Base-by-base conservation (phyloP, 371 early-diverging fungal genomes). In the Mucor indicus region DNA sequence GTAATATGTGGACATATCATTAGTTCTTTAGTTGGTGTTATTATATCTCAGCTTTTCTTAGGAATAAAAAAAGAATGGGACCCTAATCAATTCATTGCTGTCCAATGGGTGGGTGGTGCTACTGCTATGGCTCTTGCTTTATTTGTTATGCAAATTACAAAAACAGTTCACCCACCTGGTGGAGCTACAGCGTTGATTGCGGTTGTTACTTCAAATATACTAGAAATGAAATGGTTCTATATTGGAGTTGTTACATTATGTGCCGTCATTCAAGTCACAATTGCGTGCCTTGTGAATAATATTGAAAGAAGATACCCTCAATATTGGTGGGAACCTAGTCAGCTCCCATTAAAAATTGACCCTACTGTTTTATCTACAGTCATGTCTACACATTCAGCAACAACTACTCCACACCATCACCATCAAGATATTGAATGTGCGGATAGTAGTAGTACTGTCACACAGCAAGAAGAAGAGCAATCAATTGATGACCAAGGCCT, bases 161-260 rank as follows among this genome's bases (percentile, higher is more conserved):
- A 77, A 29, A 85, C 83, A 1, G 76, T 86, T 6, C 89, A 91
- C 39, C 90, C 91, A 11, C 91, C 91, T 4, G 87, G 80, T 2
- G 75, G 75, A 11, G 89, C 91, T 0, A 80, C 91, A 0, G 85
- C 90, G 0, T 58, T 87, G 38, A 69, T 89, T 23, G 85, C 86
- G 5, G 75, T 74, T 4, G 55, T 72, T 0, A 69, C 77, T 4
- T 29, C 50, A 1, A 62, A 42, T 3, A 65, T 80, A 16, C 62
- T 71, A 2, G 60, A 67, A 1, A 63, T 83, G 1, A 80, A 84
- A 0, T 87, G 79, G 60, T 62, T 79, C 50, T 88, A 80, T 46
- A 74, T 87, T 44, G 73, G 79, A 11, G 56, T 82, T 10, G 78
- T 86, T 8, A 54, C 61, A 0, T 38, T 89, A 3, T 79, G 80